These are phyloP conservation scores for Apiospora sp. DNA, from an alignment of 2,329 filamentous ascomycete species.

Conservation along the genomic window DNA sequence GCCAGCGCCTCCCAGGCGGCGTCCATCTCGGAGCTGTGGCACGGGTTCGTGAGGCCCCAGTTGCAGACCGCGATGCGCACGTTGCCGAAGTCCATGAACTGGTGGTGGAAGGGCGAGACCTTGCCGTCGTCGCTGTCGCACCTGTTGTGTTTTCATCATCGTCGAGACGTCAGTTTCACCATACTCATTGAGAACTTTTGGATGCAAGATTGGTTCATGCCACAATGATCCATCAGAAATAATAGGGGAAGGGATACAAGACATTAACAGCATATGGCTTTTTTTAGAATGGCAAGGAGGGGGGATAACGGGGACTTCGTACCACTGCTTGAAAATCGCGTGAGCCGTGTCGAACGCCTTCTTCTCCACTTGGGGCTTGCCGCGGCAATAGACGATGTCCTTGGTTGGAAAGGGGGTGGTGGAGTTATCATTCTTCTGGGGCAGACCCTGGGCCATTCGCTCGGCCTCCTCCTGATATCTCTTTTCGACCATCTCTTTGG, in stretches of 20 bases:
- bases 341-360: neutral
- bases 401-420: neutral
- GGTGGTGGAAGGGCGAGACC: neutral
- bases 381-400: neutral
- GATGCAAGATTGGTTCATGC: too few species aligned
- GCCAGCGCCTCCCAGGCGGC: neutral
- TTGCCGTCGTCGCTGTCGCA: neutral
- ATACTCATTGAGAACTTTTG: neutral
- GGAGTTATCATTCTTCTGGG: too few species aligned
- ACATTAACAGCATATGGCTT: neutral
- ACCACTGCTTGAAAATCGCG: neutral
- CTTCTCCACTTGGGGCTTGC: neutral
- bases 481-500: constrained; percentile 7
- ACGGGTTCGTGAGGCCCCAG: constrained; percentile 5
- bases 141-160: neutral
- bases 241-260: neutral
- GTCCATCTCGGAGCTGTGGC: neutral
- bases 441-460: neutral
- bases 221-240: too few species aligned
- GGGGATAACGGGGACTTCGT: too few species aligned
- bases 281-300: neutral
- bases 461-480: neutral
- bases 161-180: too few species aligned
- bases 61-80: constrained; percentile 9
- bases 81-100: neutral